These are phyloP conservation scores for Fomitopsis pinicola DNA, from an alignment of 1,284 basidiomycete genomes.

Conservation along the genomic window DNA sequence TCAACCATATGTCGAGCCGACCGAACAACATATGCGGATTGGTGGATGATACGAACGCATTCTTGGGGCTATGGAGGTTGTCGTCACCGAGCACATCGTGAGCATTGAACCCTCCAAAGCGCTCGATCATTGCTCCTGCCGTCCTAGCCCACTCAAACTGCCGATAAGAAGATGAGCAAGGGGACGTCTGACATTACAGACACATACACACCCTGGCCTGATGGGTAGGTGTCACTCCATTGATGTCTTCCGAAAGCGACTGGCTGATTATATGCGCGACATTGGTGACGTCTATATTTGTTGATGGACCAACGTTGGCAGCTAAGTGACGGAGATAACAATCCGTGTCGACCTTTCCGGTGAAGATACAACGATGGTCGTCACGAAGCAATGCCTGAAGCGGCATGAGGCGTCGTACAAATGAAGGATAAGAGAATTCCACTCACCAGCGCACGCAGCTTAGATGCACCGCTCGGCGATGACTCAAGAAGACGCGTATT, in stretches of 20 bases:
- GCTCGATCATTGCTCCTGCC: slow-evolving; percentile 1
- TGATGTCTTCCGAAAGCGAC: not conserved
- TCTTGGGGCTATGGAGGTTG: slow-evolving; percentile 7
- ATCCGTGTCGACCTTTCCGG: not conserved
- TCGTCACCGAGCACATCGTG: slow-evolving; percentile 5
- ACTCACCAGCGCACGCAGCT: slow-evolving; percentile 8
- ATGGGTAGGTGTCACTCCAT: not conserved
- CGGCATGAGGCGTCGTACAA: not conserved
- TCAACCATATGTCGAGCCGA: slow-evolving; percentile 6
- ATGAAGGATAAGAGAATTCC: not conserved
- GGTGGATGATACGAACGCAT: slow-evolving; percentile 7
- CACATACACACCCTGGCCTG: not conserved
- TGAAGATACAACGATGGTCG: not conserved
- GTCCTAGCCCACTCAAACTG: not conserved
- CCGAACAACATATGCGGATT: not conserved
- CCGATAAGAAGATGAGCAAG: not conserved
- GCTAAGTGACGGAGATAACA: not conserved
- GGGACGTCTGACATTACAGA: no score
- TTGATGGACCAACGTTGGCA: not conserved
- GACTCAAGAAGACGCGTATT: not conserved
- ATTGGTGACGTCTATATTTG: not conserved
- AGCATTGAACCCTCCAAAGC: not conserved
- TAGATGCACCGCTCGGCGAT: slow-evolving; percentile 1
- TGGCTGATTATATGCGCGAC: slow-evolving; percentile 11
- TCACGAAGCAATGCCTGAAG: not conserved